phyloP scores from a whole-genome alignment of 2,329 filamentous ascomycete species.

The Diaporthe vaccinii region DNA sequence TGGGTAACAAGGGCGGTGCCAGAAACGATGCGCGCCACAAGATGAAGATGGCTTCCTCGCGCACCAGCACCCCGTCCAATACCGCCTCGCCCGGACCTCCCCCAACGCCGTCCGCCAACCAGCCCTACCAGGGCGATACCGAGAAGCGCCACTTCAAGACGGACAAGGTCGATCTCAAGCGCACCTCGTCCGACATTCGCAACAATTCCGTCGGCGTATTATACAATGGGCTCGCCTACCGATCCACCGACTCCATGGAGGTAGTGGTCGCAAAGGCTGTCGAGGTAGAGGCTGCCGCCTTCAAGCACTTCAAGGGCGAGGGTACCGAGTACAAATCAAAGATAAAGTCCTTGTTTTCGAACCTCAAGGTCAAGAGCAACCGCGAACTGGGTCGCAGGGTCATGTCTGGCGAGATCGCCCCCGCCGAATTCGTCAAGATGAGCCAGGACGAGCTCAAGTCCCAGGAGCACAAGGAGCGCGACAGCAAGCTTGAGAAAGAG shows the following conservation, averaged over 20 bases:
- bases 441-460: conserved; percentile 92
- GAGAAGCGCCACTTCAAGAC: conserved; percentile 85
- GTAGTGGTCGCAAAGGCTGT: conserved; percentile 80
- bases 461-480: conserved; percentile 81
- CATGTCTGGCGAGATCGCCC: conserved; percentile 78
- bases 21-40: conserved; percentile 41
- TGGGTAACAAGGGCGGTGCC: conserved; percentile 72
- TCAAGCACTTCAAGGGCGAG: conserved; percentile 76
- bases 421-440: conserved; percentile 87
- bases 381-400: conserved; percentile 81
- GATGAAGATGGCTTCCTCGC: conserved; percentile 54
- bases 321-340: conserved; percentile 85
- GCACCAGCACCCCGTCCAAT: conserved; percentile 62
- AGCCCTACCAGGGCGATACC: conserved; percentile 72
- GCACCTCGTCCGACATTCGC: conserved; percentile 80
- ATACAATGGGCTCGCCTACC: conserved; percentile 87
- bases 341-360: conserved; percentile 92
- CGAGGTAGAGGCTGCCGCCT: conserved; percentile 87
- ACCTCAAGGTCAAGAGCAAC: conserved; percentile 94
- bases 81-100: conserved; percentile 64
- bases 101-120: conserved; percentile 51
- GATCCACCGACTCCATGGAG: conserved; percentile 78
- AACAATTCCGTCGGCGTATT: conserved; percentile 91
- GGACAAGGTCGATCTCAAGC: conserved; percentile 84
- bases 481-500: conserved; percentile 83